phyloP scores from a whole-genome alignment of 2,329 filamentous ascomycete species.

The Calonectria pseudoturangicola region DNA sequence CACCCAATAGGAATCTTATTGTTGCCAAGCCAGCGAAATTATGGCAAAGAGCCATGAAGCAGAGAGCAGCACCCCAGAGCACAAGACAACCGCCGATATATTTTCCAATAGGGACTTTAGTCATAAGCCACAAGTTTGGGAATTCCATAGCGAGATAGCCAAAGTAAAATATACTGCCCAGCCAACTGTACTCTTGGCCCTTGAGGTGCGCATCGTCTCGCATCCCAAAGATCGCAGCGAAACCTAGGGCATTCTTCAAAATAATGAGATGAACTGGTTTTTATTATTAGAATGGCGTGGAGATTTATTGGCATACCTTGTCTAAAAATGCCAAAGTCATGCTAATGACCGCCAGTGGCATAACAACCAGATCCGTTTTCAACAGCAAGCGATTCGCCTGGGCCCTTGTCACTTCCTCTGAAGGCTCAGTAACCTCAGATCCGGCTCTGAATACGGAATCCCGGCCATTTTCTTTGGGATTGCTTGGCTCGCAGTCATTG shows the following conservation, averaged over 20 bases:
- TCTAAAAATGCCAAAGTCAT: conserved; percentile 46
- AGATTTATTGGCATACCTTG: conserved; percentile 25
- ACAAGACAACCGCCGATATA: conserved; percentile 56
- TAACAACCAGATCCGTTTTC: conserved; percentile 45
- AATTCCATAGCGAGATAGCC: conserved; percentile 65
- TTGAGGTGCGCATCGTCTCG: conserved; percentile 51
- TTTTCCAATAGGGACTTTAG: conserved; percentile 58
- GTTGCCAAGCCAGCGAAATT: conserved; percentile 64
- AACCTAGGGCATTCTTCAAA: conserved; percentile 31
- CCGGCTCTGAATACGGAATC: neutral
- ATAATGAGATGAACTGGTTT: neutral
- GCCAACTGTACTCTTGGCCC: conserved; percentile 78
- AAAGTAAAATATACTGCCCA: conserved; percentile 71
- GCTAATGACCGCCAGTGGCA: conserved; percentile 41
- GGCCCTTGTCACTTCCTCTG: conserved; percentile 26
- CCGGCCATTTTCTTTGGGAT: neutral
- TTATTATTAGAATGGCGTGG: neutral
- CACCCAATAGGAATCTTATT: conserved; percentile 65
- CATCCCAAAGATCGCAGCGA: conserved; percentile 49
- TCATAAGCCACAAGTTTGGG: conserved; percentile 57
- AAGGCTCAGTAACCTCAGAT: neutral
- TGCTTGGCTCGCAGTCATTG: neutral
- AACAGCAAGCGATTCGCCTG: conserved; percentile 39
- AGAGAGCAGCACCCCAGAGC: conserved; percentile 61
- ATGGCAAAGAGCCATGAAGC: conserved; percentile 62